Evolutionary conservation across 306 rosid genomes (phyloP), one percentile per base, ranked within the genome.

Genomic region (Dalbergia oliveri): DNA sequence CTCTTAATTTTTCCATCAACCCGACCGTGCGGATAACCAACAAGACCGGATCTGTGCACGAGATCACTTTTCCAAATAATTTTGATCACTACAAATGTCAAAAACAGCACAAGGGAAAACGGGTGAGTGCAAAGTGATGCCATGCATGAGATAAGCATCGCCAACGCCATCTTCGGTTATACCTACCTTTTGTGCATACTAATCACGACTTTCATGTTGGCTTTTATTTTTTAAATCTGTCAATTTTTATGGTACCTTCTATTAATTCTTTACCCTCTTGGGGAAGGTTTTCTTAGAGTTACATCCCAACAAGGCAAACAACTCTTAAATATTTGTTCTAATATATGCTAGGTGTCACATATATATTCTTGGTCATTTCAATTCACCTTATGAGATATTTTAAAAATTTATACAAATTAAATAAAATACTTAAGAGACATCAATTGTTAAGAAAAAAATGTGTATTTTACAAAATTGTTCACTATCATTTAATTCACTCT

Each of bases 141-240:
- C 68, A 76, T 76, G 82, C 82, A 63, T 82, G 69, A 82, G 21
- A 67, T 57, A 53, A 71, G 68, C 63, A 34, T 54, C 56, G 69
- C 75, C 43, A 57, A 82, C 81, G 85, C 78, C 73, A 81, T 75
- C 35, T 39, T 56, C 57, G 33, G n/a, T 58, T 59, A 79, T 78
- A 69, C 76, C 62, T n/a, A 14, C 31, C 41, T 60, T 43, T 16
- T 51, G 12, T 6, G 66, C 78, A 61, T 23, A 18, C 61, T 13
- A 49, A 49, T 62, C 79, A 75, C 79, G 62, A 62, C 16, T 75
- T 47, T 45, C 35, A 44, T 62, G 43, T 43, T 9, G 39, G 16
- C 31, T 50, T 31, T 69, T 66, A 51, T 8, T 53, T 37, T 37
- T 37, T 37, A 4, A 53, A 15, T 51, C 56, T 3, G 11, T 44